Conservation (phyloP, 2,329 filamentous ascomycete species). For the Geoglossum cookeanum region DNA sequence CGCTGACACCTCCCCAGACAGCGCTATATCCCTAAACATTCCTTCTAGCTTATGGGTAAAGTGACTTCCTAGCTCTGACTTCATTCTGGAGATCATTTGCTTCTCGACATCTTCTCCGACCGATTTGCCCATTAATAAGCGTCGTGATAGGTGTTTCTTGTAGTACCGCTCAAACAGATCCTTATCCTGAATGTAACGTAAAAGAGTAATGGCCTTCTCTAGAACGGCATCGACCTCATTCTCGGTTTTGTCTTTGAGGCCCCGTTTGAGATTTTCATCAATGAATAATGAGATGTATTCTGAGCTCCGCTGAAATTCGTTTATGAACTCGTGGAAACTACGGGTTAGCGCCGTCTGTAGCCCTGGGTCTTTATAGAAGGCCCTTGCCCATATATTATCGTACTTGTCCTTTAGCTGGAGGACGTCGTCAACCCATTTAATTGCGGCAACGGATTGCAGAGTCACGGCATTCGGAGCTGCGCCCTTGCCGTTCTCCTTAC, state of each 20-base stretch:
- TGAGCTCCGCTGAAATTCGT: conserved; percentile 63
- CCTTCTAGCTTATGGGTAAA: conserved; percentile 87
- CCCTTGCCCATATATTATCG: conserved; percentile 53
- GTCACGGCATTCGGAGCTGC: conserved; percentile 38
- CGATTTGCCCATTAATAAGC: conserved; percentile 73
- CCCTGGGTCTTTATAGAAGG: conserved; percentile 56
- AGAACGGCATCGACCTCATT: conserved; percentile 65
- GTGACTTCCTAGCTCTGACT: conserved; percentile 83
- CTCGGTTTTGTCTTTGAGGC: conserved; percentile 83
- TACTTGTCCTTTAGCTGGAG: conserved; percentile 75
- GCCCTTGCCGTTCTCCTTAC: conserved; percentile 30
- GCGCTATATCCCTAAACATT: conserved; percentile 93
- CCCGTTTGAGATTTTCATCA: conserved; percentile 87
- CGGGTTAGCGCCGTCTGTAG: conserved; percentile 68
- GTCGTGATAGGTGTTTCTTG: conserved; percentile 84
- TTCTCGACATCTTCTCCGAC: conserved; percentile 85
- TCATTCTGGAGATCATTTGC: conserved; percentile 92
- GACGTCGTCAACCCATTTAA: conserved; percentile 91
- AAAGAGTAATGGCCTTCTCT: conserved; percentile 73
- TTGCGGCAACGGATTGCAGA: conserved; percentile 67
- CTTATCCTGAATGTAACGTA: conserved; percentile 79
- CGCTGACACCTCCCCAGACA: conserved; percentile 64
- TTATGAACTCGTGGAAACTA: conserved; percentile 88
- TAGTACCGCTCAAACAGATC: conserved; percentile 96
- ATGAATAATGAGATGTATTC: conserved; percentile 95